A percentile compares a stretch with the other conserved stretches of the same genome.
phyloP scores from a whole-genome alignment of 306 rosid genomes.

The Vigna hirtella region DNA sequence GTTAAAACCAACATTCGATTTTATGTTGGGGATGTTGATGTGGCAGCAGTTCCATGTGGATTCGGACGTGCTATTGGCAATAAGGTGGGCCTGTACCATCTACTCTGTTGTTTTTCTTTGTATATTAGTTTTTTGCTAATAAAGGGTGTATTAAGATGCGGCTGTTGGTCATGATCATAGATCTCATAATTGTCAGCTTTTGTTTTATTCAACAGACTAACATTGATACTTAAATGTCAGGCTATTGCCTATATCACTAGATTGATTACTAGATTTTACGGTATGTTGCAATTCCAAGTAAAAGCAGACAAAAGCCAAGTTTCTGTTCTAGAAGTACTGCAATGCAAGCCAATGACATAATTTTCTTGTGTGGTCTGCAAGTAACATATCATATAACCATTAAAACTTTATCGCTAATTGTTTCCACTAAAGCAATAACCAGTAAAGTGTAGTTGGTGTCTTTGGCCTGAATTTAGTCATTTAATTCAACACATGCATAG shows the following conservation, averaged over 20 bases:
- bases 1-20: slow-evolving; percentile 68
- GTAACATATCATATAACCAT: neutral
- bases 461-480: slow-evolving; percentile 14
- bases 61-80: slow-evolving; percentile 99
- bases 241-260: slow-evolving; percentile 2
- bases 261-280: slow-evolving; percentile 8
- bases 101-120: slow-evolving; percentile 38
- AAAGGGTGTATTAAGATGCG: slow-evolving; percentile 21
- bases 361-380: slow-evolving; percentile 13
- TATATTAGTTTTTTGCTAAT: neutral
- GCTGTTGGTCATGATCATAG: slow-evolving; percentile 21
- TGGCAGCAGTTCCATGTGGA: slow-evolving; percentile 99
- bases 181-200: slow-evolving; percentile 26
- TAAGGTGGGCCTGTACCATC: slow-evolving; percentile 62
- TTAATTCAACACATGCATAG: neutral
- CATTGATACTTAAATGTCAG: slow-evolving; percentile 21
- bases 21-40: slow-evolving; percentile 95
- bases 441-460: neutral
- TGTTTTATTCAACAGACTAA: slow-evolving; percentile 3
- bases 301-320: neutral
- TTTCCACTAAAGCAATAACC: neutral
- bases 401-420: slow-evolving; percentile 6
- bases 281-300: slow-evolving; percentile 15
- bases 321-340: slow-evolving; percentile 2
- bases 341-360: slow-evolving; percentile 1